Base-by-base conservation (phyloP, 768 basidiomycete species). In the Amanita muscaria region DNA sequence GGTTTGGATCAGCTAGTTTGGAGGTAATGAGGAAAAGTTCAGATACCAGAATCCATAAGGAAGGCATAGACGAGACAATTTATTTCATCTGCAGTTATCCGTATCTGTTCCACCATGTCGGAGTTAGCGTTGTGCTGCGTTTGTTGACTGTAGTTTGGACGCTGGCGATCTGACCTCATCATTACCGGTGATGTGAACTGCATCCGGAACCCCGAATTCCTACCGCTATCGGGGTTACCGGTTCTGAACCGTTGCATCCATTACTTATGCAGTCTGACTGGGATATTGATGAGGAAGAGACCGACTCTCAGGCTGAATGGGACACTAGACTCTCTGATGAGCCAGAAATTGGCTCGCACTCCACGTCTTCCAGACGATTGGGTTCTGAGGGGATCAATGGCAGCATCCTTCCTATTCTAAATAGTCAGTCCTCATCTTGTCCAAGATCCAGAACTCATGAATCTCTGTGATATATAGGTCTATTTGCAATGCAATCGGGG, bases 61-160 rank as follows among this genome's bases (percentile, higher is more conserved):
- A 89, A 91, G 2, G 88, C 74, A 60, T 90, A 80, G 37, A 91
- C 81, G 50, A 90, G 76, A 55, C 82, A 86, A 59, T 91, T 91
- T 49, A 91, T 71, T 58, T 90, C 85, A 52, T 89, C 87, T 29
- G 87, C 82, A 31, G 80, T 77, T 50, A 88, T 82, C 24, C 72
- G 70, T 38, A 83, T 72, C 40, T 73, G 71, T 18, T 38, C 44
- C 14, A 25, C 44, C 44, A 39, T 46, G 22, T 16, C 36, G 23
- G 21, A n/a, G n/a, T n/a, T n/a, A n/a, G n/a, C n/a, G n/a, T n/a
- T n/a, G n/a, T n/a, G n/a, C n/a, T n/a, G n/a, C n/a, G n/a, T n/a
- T n/a, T n/a, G n/a, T n/a, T n/a, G n/a, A n/a, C n/a, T n/a, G n/a
- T n/a, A n/a, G n/a, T n/a, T n/a, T n/a, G n/a, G 24, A 21, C 4